These are phyloP conservation scores for Trichoderma sp. DNA, from an alignment of 2,329 filamentous ascomycete genomes.

Conservation along the genomic window DNA sequence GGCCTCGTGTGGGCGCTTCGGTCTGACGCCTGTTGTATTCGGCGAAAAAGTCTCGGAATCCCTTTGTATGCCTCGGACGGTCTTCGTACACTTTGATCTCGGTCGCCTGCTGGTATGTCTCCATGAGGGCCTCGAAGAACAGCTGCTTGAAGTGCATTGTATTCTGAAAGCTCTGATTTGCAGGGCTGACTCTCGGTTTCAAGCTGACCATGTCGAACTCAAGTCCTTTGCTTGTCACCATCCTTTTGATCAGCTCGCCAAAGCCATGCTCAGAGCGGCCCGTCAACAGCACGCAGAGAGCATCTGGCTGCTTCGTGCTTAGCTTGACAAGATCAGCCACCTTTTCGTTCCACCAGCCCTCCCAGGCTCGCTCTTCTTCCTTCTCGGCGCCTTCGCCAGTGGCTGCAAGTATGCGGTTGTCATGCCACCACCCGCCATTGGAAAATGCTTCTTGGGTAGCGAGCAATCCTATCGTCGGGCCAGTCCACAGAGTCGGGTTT, in stretches of 20 bases:
- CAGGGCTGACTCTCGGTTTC: conserved; percentile 80
- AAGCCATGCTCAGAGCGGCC: conserved; percentile 79
- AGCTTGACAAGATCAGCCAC: conserved; percentile 77
- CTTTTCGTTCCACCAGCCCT: conserved; percentile 95
- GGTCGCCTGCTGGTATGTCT: conserved; percentile 79
- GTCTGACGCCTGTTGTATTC: conserved; percentile 65
- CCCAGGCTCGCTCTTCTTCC: conserved; percentile 82
- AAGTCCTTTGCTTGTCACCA: conserved; percentile 72
- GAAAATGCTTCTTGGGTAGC: conserved; percentile 72
- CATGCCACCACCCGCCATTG: conserved; percentile 97
- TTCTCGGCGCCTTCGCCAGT: conserved; percentile 79
- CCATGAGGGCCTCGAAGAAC: conserved; percentile 75
- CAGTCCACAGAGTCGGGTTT: conserved; percentile 84
- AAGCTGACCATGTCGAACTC: conserved; percentile 85
- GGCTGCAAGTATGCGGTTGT: conserved; percentile 77
- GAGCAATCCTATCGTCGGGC: conserved; percentile 71
- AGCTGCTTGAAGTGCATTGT: conserved; percentile 93
- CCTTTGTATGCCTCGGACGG: conserved; percentile 65
- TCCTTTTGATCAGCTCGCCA: conserved; percentile 74
- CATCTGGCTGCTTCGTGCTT: conserved; percentile 79
- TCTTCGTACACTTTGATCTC: conserved; percentile 78
- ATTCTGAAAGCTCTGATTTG: conserved; percentile 70
- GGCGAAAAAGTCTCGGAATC: conserved; percentile 80
- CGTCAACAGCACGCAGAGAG: conserved; percentile 81
- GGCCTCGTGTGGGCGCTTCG: conserved; percentile 52